Percentiles rank a stretch among this genome's conserved stretches.
These are phyloP conservation scores for Leishmania braziliensis DNA, from an alignment of 208 protist genomes.

Conservation along the genomic window DNA sequence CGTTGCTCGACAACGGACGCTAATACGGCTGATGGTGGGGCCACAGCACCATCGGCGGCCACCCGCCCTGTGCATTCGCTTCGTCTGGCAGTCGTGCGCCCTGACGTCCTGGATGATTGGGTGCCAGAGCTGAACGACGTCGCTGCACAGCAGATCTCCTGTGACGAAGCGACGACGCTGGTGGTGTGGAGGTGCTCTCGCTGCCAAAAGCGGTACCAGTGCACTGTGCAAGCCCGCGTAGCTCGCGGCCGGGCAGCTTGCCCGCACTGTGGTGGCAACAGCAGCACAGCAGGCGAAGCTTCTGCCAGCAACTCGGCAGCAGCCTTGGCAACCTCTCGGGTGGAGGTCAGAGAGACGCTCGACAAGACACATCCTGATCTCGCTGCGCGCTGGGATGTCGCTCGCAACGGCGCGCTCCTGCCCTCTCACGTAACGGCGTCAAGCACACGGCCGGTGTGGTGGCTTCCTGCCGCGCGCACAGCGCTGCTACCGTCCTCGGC, in stretches of 20 bases:
- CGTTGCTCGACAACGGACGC: not conserved
- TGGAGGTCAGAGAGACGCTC: constrained; percentile 21
- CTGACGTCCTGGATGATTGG: constrained; percentile 83
- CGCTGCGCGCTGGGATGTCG: constrained; percentile 50
- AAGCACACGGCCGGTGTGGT: constrained; percentile 69
- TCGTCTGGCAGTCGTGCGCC: constrained; percentile 65
- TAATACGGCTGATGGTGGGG: not conserved
- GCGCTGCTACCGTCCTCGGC: not conserved
- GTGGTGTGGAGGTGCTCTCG: constrained; percentile 64
- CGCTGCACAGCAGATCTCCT: constrained; percentile 55
- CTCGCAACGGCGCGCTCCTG: constrained; percentile 52
- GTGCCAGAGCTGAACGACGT: constrained; percentile 80
- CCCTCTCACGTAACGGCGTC: constrained; percentile 49
- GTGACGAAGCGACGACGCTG: constrained; percentile 13
- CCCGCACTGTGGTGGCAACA: constrained; percentile 41
- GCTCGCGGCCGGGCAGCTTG: constrained; percentile 38
- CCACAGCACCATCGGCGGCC: not conserved
- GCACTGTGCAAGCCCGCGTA: constrained; percentile 57
- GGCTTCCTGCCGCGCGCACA: constrained; percentile 29
- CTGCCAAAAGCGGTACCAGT: constrained; percentile 56
- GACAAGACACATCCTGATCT: constrained; percentile 49
- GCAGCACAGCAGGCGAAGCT: not conserved
- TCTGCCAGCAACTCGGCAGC: not conserved
- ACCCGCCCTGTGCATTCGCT: constrained; percentile 10
- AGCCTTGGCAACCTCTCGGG: not conserved